phyloP scores from a whole-genome alignment of 75 land plant genomes.

The Sequoiadendron giganteum region DNA sequence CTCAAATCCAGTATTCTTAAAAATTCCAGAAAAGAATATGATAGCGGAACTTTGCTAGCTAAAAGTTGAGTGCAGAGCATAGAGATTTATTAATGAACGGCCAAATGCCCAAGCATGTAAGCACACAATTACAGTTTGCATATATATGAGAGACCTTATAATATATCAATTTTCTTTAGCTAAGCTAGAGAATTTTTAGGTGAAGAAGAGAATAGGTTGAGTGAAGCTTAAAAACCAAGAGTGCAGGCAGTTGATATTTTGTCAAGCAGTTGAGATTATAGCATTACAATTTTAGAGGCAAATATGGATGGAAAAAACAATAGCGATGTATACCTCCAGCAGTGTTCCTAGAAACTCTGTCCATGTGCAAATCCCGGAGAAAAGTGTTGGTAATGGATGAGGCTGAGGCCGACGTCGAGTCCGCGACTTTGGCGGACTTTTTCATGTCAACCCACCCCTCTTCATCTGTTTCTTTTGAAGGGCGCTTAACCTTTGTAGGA shows the following conservation, averaged over 20 bases:
- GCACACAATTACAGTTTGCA: background rate
- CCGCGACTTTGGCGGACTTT: background rate
- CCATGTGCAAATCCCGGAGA: background rate
- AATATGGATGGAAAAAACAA: background rate
- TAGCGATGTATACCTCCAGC: background rate
- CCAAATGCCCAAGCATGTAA: background rate
- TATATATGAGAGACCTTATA: background rate
- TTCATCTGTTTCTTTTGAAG: background rate
- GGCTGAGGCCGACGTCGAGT: background rate
- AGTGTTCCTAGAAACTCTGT: background rate
- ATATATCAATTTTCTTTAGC: too few species aligned
- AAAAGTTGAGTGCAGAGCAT: background rate
- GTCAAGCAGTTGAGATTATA: background rate
- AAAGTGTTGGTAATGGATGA: background rate
- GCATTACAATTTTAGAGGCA: background rate
- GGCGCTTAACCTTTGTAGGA: background rate
- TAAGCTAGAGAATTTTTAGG: too few species aligned
- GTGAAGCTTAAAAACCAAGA: background rate
- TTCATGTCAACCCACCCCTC: background rate
- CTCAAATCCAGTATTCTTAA: background rate
- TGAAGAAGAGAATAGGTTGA: background rate
- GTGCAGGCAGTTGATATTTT: background rate
- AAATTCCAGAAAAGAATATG: background rate
- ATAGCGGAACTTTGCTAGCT: background rate
- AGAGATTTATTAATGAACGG: background rate